Conservation (phyloP, 305 asterid species). For the Fraxinus platypoda region DNA sequence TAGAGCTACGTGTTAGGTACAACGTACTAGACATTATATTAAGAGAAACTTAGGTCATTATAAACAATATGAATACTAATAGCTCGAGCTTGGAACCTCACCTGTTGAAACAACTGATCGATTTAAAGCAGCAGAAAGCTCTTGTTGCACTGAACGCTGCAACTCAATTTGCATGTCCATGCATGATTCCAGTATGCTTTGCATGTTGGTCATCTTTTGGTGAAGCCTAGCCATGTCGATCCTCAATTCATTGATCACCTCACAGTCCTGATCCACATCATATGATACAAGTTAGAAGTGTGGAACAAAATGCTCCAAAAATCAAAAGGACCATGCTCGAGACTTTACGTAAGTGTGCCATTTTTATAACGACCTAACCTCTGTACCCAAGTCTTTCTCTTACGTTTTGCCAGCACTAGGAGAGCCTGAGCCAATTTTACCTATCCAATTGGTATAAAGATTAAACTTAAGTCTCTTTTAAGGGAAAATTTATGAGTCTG, state of each 20-base stretch:
- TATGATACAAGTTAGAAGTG: not conserved
- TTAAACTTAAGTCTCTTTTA: not conserved
- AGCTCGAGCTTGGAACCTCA: conserved; percentile 15
- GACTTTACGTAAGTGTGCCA: not conserved
- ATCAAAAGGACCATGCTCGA: not conserved
- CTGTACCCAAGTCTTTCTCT: not conserved
- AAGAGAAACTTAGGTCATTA: not conserved
- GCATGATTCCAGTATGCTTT: conserved; percentile 81
- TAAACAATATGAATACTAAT: not conserved
- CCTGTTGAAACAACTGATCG: conserved; percentile 53
- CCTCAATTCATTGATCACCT: conserved; percentile 65
- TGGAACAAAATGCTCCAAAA: not conserved
- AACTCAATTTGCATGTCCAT: conserved; percentile 88
- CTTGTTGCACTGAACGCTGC: conserved; percentile 76
- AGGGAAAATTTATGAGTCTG: not conserved
- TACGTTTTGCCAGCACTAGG: not conserved
- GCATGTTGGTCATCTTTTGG: conserved; percentile 74
- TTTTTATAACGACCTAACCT: not conserved
- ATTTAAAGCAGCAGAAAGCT: conserved; percentile 81
- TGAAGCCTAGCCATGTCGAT: conserved; percentile 77
- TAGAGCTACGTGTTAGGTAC: not conserved
- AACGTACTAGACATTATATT: not conserved
- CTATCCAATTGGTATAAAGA: too few relatives aligned
- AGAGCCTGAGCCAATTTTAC: not conserved
- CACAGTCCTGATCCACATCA: conserved; percentile 60